phyloP scores from a whole-genome alignment of 1,284 basidiomycete genomes.

The Grifola frondosa region DNA sequence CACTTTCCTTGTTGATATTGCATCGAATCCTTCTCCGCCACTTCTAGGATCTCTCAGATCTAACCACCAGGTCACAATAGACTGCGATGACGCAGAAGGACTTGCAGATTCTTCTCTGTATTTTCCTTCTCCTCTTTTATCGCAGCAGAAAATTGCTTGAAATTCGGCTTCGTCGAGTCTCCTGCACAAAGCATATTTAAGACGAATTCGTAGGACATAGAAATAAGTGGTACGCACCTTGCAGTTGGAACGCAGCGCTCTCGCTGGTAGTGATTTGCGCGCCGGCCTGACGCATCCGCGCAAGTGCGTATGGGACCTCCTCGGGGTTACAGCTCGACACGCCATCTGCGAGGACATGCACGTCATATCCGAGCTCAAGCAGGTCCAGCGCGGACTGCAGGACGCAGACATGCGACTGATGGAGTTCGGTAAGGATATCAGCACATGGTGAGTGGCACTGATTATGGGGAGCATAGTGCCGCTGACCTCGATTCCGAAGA shows the following conservation, averaged over 20 bases:
- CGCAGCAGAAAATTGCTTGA: slow-evolving; percentile 72
- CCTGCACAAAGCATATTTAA: slow-evolving; percentile 33
- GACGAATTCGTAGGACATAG: not conserved
- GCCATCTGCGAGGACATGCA: slow-evolving; percentile 80
- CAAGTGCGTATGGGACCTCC: slow-evolving; percentile 64
- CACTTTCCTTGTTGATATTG: no score
- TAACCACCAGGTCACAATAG: slow-evolving; percentile 3
- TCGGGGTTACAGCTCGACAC: slow-evolving; percentile 80
- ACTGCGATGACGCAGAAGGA: slow-evolving; percentile 12
- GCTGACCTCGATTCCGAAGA: slow-evolving; percentile 84
- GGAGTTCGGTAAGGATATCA: slow-evolving; percentile 4
- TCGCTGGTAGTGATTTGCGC: slow-evolving; percentile 82
- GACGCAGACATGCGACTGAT: slow-evolving; percentile 85
- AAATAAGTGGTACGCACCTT: slow-evolving; percentile 40
- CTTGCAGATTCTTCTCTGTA: slow-evolving; percentile 38
- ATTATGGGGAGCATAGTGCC: not conserved
- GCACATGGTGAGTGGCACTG: slow-evolving; percentile 12
- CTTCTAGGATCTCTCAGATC: no score
- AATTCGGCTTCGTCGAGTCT: slow-evolving; percentile 66
- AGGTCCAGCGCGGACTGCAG: slow-evolving; percentile 79
- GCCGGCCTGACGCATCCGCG: slow-evolving; percentile 72
- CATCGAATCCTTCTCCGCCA: no score
- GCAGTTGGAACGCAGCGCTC: slow-evolving; percentile 76
- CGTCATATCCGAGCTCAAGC: slow-evolving; percentile 51
- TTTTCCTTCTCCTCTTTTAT: slow-evolving; percentile 76